Evolutionary conservation across 2,329 filamentous ascomycete species (phyloP), one percentile per base, ranked within the genome.

Genomic region (Cladophialophora carrionii): DNA sequence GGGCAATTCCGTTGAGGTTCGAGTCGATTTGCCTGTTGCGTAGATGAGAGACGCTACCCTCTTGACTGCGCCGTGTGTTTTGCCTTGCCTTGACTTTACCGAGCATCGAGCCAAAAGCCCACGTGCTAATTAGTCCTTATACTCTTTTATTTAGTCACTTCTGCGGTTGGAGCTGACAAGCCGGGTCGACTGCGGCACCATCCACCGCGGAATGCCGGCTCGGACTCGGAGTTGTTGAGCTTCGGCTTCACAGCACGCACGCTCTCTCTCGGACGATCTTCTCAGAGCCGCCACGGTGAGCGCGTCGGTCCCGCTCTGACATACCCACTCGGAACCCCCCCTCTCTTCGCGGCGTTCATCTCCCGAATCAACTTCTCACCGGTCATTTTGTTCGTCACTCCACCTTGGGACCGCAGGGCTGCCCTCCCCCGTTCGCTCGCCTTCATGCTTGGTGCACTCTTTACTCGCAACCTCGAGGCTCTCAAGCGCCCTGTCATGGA

Each of bases 391-490:
- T 26, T 17, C 20, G 48, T 29, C 48, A 51, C 48, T 17, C 22
- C 48, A 51, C 1, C 20, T 51, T 22, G 4, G 34, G 17, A 26
- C 22, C 24, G 48, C 20, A 12, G 22, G 41, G 26, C 26, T 29
- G 26, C 26, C 4, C 48, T 52, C 22, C 14, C 31, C 43, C 22
- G 10, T 22, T 60, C 17, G 17, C 52, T 31, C 48, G 26, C 57
- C 20, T 60, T 53, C 29, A 60, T 60, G 31, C 22, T 52, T 31
- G 32, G 57, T 26, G 31, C 48, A 52, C 57, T 60, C 20, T 53
- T 60, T 20, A 5, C 57, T 29, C 48, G 57, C 31, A 53, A 53
- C 22, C 31, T 53, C 7, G 32, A 53, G 34, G 46, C 49, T 52
- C 46, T 22, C 12, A n/a, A 52, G 48, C 48, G 22, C 10, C 22